Conservation (phyloP, 2,329 filamentous ascomycete genomes). For the Amylocarpus encephaloides region DNA sequence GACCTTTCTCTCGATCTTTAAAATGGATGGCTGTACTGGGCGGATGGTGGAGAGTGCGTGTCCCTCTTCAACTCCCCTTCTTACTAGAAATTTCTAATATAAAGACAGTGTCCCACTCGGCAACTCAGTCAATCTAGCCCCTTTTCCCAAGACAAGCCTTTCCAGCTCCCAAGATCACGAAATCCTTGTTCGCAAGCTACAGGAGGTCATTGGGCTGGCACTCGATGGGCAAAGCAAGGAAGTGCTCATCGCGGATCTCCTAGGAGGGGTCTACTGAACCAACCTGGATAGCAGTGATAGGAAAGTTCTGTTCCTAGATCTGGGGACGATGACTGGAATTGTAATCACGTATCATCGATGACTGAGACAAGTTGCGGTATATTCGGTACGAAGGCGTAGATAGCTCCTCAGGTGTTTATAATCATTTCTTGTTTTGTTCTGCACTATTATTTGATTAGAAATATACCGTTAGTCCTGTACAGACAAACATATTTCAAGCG, state of each 20-base stretch:
- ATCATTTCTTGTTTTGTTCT: too few species aligned
- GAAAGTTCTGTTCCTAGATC: not conserved
- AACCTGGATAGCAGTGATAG: constrained; percentile 26
- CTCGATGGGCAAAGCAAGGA: constrained; percentile 32
- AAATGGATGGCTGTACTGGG: constrained; percentile 47
- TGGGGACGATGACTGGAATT: not conserved
- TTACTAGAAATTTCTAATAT: not conserved
- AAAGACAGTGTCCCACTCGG: constrained; percentile 37
- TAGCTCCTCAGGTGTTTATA: too few species aligned
- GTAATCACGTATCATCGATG: not conserved
- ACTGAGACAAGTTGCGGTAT: too few species aligned
- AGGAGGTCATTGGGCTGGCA: constrained; percentile 42
- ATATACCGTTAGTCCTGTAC: too few species aligned
- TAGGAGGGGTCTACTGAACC: constrained; percentile 34
- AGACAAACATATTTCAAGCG: too few species aligned
- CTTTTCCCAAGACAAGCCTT: not conserved
- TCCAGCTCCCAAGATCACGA: not conserved
- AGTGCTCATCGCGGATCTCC: constrained; percentile 36
- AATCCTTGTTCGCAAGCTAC: constrained; percentile 32
- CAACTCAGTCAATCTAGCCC: constrained; percentile 43
- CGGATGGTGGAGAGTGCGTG: constrained; percentile 46
- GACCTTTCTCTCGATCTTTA: constrained; percentile 48
- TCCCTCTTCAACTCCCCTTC: not conserved
- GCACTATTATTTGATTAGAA: too few species aligned
- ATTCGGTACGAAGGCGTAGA: too few species aligned